Evolutionary conservation across 306 rosid species (phyloP).

Genomic region (Quillaja saponaria): DNA sequence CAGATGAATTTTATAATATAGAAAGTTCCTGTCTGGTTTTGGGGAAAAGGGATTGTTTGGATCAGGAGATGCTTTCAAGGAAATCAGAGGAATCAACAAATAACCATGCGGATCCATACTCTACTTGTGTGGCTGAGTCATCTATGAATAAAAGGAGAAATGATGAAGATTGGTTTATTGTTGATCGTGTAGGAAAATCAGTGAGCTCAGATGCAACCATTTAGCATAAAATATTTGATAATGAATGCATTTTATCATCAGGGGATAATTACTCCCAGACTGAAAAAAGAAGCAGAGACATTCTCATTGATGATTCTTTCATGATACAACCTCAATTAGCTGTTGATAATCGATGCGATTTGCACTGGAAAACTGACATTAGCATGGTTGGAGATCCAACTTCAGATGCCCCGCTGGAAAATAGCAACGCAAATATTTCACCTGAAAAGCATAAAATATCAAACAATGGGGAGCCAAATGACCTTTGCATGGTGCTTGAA

Average conservation of each 20-base stretch:
- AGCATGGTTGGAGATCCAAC: slow-evolving; percentile 45
- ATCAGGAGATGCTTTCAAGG: slow-evolving; percentile 44
- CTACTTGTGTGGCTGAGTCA: slow-evolving; percentile 43
- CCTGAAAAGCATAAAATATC: slow-evolving; percentile 35
- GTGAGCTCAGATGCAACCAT: slow-evolving; percentile 28
- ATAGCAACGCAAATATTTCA: slow-evolving; percentile 17
- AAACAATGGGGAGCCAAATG: slow-evolving; percentile 45
- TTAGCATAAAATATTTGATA: slow-evolving; percentile 35
- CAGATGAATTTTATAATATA: slow-evolving; percentile 36
- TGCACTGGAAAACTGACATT: slow-evolving; percentile 53
- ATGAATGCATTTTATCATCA: slow-evolving; percentile 33
- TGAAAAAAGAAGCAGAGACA: slow-evolving; percentile 34
- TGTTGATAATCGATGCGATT: slow-evolving; percentile 34
- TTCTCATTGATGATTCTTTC: slow-evolving; percentile 58
- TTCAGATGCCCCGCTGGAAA: slow-evolving; percentile 36
- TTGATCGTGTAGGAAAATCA: slow-evolving; percentile 39
- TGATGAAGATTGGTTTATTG: slow-evolving; percentile 55
- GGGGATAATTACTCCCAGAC: slow-evolving; percentile 20
- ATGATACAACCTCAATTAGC: slow-evolving; percentile 54
- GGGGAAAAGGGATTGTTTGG: slow-evolving; percentile 39
- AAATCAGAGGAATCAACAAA: slow-evolving; percentile 37
- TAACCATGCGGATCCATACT: slow-evolving; percentile 35
- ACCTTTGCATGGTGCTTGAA: slow-evolving; percentile 51
- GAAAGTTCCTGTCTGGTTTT: slow-evolving; percentile 30
- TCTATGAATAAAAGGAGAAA: slow-evolving; percentile 36